A percentile compares a stretch with the other conserved stretches of the same genome.
phyloP scores from a whole-genome alignment of 2,329 filamentous ascomycete species.

The Chaetoscypha palmicola region DNA sequence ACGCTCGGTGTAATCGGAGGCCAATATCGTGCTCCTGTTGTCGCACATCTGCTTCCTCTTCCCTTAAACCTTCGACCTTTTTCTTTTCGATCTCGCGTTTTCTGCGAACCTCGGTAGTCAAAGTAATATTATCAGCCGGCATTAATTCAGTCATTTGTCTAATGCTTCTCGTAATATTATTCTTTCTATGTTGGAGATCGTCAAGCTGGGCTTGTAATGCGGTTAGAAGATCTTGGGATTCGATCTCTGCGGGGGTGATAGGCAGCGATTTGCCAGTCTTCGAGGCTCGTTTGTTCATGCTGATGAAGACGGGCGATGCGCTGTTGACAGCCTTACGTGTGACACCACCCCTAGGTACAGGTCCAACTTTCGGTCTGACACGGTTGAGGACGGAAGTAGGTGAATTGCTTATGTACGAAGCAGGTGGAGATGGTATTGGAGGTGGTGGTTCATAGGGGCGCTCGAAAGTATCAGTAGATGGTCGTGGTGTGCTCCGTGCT shows the following conservation, averaged over 20 bases:
- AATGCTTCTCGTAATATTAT: conserved; percentile 67
- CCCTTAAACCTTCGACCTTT: conserved; percentile 59
- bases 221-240: conserved; percentile 57
- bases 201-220: conserved; percentile 60
- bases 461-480: conserved; percentile 24
- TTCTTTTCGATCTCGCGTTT: conserved; percentile 49
- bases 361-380: conserved; percentile 22
- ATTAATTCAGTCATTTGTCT: conserved; percentile 72
- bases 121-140: conserved; percentile 61
- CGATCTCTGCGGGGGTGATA: conserved; percentile 52
- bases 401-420: conserved; percentile 10
- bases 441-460: conserved; percentile 9
- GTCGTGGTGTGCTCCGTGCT: conserved; percentile 23
- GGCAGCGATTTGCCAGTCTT: conserved; percentile 47
- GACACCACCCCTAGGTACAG: conserved; percentile 12
- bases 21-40: conserved; percentile 74
- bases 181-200: conserved; percentile 57
- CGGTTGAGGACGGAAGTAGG: conserved; percentile 26
- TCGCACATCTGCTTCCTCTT: conserved; percentile 65
- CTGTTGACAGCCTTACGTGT: conserved; percentile 26
- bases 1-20: conserved; percentile 64
- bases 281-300: conserved; percentile 22
- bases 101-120: conserved; percentile 55
- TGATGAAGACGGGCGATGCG: conserved; percentile 26
- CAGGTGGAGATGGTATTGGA: conserved; percentile 18